Conservation (phyloP, 1,284 basidiomycete species). For the Calocybe gambosa region DNA sequence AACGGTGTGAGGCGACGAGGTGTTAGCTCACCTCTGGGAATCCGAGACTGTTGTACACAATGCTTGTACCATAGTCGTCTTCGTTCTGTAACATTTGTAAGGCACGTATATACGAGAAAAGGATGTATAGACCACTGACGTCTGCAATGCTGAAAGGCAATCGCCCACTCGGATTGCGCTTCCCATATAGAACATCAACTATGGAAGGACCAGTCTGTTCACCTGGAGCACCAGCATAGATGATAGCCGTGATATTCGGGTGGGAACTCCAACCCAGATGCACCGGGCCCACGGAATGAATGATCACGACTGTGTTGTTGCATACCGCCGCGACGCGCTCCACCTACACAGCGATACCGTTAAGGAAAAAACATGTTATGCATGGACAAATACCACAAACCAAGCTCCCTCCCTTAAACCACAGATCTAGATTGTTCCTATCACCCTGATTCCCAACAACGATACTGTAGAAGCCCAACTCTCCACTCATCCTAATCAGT, state of each 20-base stretch:
- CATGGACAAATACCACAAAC: slow-evolving; percentile 18
- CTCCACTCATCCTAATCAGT: slow-evolving; percentile 35
- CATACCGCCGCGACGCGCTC: slow-evolving; percentile 39
- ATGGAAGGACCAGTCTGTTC: slow-evolving; percentile 60
- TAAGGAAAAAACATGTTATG: too few relatives aligned
- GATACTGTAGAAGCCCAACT: slow-evolving; percentile 44
- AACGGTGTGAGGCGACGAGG: not conserved
- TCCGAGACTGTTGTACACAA: slow-evolving; percentile 35
- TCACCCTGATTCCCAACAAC: slow-evolving; percentile 66
- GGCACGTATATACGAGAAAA: not conserved
- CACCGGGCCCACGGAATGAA: slow-evolving; percentile 61
- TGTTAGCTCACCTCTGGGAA: slow-evolving; percentile 30
- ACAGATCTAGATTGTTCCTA: slow-evolving; percentile 67
- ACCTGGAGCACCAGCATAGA: slow-evolving; percentile 58
- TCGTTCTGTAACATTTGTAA: slow-evolving; percentile 24
- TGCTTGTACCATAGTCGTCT: slow-evolving; percentile 33
- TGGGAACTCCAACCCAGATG: slow-evolving; percentile 53
- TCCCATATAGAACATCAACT: slow-evolving; percentile 50
- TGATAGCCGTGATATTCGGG: slow-evolving; percentile 63
- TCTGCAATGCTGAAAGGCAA: slow-evolving; percentile 59
- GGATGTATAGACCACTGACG: slow-evolving; percentile 21
- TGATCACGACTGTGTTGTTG: slow-evolving; percentile 62
- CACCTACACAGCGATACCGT: slow-evolving; percentile 21
- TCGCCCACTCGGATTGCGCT: slow-evolving; percentile 53
- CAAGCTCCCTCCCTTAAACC: slow-evolving; percentile 45